Base-by-base conservation (phyloP, 441 rosid species). In the Gossypium gossypioides region DNA sequence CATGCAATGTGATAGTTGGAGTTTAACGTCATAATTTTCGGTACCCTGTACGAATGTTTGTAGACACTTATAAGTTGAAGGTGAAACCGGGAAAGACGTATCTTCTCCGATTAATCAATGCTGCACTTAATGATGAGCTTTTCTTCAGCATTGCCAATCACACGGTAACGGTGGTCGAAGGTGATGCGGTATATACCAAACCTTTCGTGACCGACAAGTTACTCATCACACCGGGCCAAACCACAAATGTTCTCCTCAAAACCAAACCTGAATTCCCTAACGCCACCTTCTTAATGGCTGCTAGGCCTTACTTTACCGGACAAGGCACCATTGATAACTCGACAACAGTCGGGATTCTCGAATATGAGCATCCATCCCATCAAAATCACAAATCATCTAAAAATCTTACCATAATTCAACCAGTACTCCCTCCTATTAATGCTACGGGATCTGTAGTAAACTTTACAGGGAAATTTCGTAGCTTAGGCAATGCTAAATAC, bases 51-150 rank as follows among this genome's bases (percentile, higher is more conserved):
- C 27, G 24, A 1, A 6, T 50, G 59, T 60, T 32, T 59, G 22
- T 74, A 85, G 89, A 84, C 7, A 78, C 83, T 12, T 86, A 80
- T 75, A 84, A 81, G 74, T 51, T 86, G 63, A 79, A 57, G 66
- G 89, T 85, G 75, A 77, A 81, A 68, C 84, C 85, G 8, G 86
- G 86, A 29, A 85, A 83, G 77, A 81, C 84, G 0, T 85, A 85
- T 74, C 81, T 85, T 64, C 84, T 85, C 69, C 75, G 85, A 62
- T 32, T 85, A 60, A 83, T 85, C 86, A 85, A 85, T 69, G 85
- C 88, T 76, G 88, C 86, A 76, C 88, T 85, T 79, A 79, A 79
- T 64, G 78, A 77, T 18, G 80, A 80, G 72, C 78, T 80, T 72
- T 80, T 80, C 80, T 80, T 80, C 76, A 74, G 83, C 78, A 80